Evolutionary conservation across 805 yeast species (phyloP), one percentile per base, ranked within the genome.

Genomic region (Kuraishia molischiana): DNA sequence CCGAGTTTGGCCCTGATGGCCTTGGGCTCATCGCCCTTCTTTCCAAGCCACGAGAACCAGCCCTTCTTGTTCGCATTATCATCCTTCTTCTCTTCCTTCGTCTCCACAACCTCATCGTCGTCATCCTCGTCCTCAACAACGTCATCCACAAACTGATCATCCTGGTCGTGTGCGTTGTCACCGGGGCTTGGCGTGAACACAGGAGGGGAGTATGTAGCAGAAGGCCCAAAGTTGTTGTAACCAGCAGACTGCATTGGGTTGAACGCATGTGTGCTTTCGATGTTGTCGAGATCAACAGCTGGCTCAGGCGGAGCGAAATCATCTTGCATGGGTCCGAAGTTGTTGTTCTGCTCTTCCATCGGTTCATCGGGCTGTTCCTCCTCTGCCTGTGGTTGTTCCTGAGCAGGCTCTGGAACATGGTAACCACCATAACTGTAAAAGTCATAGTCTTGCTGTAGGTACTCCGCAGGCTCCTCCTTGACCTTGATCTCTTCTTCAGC

Each of bases 1-100:
- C 97, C 98, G 38, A 92, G 61, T 47, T 92, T 86, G 28, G 96
- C 97, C 44, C 76, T 74, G 43, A 79, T 70, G 0, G 87, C 83
- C 51, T 84, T 85, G 29, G 85, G 85, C 37, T 75, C 84, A 34
- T 74, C 79, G 21, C 74, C 71, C 33, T 68, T 69, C 35, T 59
- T 58, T 39, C 72, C 65, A 41, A 82, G 59, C 85, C 95, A 83
- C 6, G 80, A 68, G 41, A 74, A 61, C 79, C 80, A 70, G 14
- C 72, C 46, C 38, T 24, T 38, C 34, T 37, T 40, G 32, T 41
- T 39, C 42, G 14, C 42, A 14, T 24, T 45, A 42, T 48, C 48
- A 21, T 44, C 47, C 32, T 48, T 48, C 36, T 54, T 47, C 29
- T 50, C 48, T 36, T 43, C 45, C 43, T 48, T 49, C 38, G 36